Evolutionary conservation across 805 yeast genomes (phyloP), one percentile per base, ranked within the genome.

Genomic region (Zygoascus flipseniorum): DNA sequence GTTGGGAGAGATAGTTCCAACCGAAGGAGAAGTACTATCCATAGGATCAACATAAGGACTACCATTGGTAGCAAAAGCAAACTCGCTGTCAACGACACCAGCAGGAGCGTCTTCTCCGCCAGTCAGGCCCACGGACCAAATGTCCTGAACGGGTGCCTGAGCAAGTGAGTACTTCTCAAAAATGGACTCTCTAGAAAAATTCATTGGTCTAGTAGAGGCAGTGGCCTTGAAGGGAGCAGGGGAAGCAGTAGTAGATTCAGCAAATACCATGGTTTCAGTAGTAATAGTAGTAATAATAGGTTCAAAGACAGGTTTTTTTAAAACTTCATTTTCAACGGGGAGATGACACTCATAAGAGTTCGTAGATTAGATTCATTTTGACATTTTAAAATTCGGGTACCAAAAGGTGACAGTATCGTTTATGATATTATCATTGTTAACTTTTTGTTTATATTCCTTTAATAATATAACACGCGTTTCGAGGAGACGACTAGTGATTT

Each of bases 121-220:
- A 23, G 19, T 31, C 31, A 50, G 37, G 16, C 56, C 64, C n/a
- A 54, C 54, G 32, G 60, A 48, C 66, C 65, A 62, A 35, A 58
- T 51, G 52, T 53, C 59, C 54, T 57, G 57, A 20, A 48, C 31
- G 28, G 61, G 64, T 10, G 64, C 66, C 54, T 62, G 63, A 41
- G 65, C 50, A 49, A 68, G 65, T 43, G 69, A 66, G 54, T 57
- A 65, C 58, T 64, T 64, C 55, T 65, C 68, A 55, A 66, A 66
- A 45, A 61, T 66, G 26, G 62, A 56, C 52, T 65, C 67, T 52
- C 58, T 59, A 46, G 65, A 51, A 46, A 26, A 31, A 31, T 31
- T 46, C 49, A 46, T 44, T 16, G 13, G 20, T 44, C 31, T 44
- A 18, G 20, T 20, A 28, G 47, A 18, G 18, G 10, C 26, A 26